Percentiles rank a stretch among this genome's conserved stretches.
These are phyloP conservation scores for Rhamnella rubrinervis DNA, from an alignment of 331 rosid genomes.

Conservation along the genomic window DNA sequence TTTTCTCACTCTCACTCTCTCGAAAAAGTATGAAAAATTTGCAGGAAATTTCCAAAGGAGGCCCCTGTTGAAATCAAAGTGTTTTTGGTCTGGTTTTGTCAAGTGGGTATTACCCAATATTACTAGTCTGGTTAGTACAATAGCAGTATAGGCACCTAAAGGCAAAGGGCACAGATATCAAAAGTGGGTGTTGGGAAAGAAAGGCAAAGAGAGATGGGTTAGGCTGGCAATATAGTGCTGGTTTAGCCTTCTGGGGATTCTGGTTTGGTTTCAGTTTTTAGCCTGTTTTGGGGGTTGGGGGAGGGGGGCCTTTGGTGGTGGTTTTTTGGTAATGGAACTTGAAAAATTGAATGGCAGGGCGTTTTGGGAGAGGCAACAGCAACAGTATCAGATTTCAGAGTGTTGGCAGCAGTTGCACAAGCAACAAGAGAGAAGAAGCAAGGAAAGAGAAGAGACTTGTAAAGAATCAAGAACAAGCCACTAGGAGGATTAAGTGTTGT, in stretches of 20 bases:
- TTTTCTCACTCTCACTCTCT: constrained; percentile 6
- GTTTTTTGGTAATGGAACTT: constrained; percentile 53
- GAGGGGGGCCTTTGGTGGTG: constrained; percentile 1
- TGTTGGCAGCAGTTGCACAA: constrained; percentile 37
- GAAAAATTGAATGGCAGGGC: constrained; percentile 64
- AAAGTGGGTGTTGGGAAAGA: constrained; percentile 23
- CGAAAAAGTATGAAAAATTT: constrained; percentile 29
- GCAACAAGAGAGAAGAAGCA: constrained; percentile 15
- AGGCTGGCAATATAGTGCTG: constrained; percentile 38
- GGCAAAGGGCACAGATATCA: constrained; percentile 29
- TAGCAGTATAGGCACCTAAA: constrained; percentile 20
- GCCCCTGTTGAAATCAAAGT: constrained; percentile 27
- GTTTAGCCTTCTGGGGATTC: constrained; percentile 25
- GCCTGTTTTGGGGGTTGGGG: constrained; percentile 6
- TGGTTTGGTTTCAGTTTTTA: constrained; percentile 18
- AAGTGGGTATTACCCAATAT: constrained; percentile 34
- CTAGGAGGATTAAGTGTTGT: constrained; percentile 29
- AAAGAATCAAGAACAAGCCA: constrained; percentile 13
- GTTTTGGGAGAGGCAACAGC: constrained; percentile 45
- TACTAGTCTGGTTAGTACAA: constrained; percentile 16
- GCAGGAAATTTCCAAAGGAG: constrained; percentile 28
- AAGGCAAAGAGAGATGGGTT: constrained; percentile 56
- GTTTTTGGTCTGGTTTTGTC: constrained; percentile 11
- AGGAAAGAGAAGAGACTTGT: constrained; percentile 15
- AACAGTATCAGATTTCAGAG: constrained; percentile 39